These are phyloP conservation scores for Quercus agrifolia DNA, from an alignment of 306 rosid genomes.

Conservation along the genomic window DNA sequence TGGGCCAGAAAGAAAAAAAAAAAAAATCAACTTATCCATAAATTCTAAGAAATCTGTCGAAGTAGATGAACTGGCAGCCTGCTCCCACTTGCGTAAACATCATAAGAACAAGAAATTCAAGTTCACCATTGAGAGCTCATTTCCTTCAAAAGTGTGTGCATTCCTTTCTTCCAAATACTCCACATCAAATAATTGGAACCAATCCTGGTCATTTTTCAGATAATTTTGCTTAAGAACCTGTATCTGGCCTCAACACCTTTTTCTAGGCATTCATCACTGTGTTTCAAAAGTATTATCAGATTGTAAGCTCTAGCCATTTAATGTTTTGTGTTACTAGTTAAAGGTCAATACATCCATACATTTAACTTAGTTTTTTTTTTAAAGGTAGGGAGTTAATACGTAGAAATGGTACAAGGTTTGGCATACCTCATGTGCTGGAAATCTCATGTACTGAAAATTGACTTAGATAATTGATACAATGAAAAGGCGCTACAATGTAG, in stretches of 20 bases:
- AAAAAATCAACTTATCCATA: no score
- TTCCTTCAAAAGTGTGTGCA: no score
- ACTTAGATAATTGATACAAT: background rate
- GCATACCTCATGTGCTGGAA: background rate
- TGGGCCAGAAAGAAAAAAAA: no score
- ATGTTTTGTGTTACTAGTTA: background rate
- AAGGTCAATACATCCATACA: background rate
- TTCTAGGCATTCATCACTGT: background rate
- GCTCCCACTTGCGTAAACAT: no score
- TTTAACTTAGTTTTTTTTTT: no score
- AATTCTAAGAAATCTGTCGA: no score
- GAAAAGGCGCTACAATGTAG: background rate
- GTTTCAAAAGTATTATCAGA: background rate
- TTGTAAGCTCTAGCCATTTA: background rate
- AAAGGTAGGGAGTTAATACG: no score
- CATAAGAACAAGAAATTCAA: no score
- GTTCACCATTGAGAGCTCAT: no score
- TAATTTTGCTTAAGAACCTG: background rate
- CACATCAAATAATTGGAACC: no score
- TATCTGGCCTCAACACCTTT: background rate
- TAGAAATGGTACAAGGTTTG: background rate
- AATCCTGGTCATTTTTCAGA: background rate
- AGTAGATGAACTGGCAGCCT: no score
- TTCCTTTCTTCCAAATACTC: no score
- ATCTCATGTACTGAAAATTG: background rate